phyloP scores from a whole-genome alignment of 192 early-diverging fungal genomes.

The Coemansia furcata region DNA sequence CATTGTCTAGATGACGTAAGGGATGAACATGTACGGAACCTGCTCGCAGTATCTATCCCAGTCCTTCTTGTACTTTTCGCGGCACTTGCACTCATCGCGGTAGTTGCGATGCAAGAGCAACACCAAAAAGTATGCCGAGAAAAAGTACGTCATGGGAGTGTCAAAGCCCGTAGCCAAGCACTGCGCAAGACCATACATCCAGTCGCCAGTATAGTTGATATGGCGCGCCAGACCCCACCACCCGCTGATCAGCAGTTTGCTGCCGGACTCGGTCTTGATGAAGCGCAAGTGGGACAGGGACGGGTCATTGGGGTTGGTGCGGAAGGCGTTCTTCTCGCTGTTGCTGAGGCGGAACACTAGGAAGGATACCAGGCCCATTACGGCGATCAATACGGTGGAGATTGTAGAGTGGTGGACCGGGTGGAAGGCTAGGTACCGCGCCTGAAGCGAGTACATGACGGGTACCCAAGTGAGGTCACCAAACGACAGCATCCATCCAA shows the following conservation, averaged over 20 bases:
- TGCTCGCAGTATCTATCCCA: conserved; percentile 83
- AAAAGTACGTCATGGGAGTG: conserved; percentile 88
- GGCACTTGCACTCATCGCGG: conserved; percentile 89
- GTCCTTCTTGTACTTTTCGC: conserved; percentile 88
- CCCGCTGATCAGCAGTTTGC: conserved; percentile 74
- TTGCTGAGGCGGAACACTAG: conserved; percentile 89
- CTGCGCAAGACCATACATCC: conserved; percentile 88
- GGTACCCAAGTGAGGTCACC: conserved; percentile 88
- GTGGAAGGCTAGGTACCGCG: conserved; percentile 74
- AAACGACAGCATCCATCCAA: conserved; percentile 86
- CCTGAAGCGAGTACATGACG: conserved; percentile 86
- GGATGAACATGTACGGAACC: conserved; percentile 86
- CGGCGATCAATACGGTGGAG: conserved; percentile 43
- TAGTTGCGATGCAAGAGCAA: conserved; percentile 84
- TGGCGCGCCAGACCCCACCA: conserved; percentile 97
- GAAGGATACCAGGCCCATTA: conserved; percentile 63
- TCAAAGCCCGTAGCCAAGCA: conserved; percentile 83
- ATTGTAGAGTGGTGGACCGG: conserved; percentile 61
- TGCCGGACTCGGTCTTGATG: conserved; percentile 81
- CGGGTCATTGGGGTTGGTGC: conserved; percentile 64
- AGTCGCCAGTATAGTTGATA: conserved; percentile 96
- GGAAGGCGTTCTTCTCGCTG: conserved; percentile 87
- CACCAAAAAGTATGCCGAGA: conserved; percentile 87
- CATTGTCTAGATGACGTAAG: conserved; percentile 57
- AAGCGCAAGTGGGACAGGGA: conserved; percentile 72